Evolutionary conservation across 108 stramenopile species (phyloP).

Genomic region (Cylindrotheca closterium): DNA sequence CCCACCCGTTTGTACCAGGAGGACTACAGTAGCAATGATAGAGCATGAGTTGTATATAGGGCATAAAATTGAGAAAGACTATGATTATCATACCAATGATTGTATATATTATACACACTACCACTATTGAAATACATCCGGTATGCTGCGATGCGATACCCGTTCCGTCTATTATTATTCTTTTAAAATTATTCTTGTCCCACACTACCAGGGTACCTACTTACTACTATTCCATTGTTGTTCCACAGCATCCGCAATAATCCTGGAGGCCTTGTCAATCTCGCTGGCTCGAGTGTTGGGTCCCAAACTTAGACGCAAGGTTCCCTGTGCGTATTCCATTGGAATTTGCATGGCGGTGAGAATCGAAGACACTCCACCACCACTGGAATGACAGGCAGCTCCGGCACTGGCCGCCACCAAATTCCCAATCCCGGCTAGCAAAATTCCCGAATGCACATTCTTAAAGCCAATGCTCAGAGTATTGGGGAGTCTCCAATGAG

Average conservation of each 20-base stretch:
- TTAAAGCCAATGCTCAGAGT: conserved; percentile 88
- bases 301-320: conserved; percentile 91
- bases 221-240: conserved; percentile 31
- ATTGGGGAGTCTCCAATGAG: conserved; percentile 79
- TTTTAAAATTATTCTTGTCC: too few species aligned
- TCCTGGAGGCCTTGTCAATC: conserved; percentile 77
- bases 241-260: conserved; percentile 61
- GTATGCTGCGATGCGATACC: too few species aligned
- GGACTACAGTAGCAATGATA: too few species aligned
- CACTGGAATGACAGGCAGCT: conserved; percentile 85
- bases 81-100: too few species aligned
- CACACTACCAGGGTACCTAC: too few species aligned
- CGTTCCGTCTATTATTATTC: too few species aligned
- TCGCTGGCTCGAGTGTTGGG: conserved; percentile 77
- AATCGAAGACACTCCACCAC: conserved; percentile 69
- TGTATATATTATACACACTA: too few species aligned
- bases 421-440: conserved; percentile 63
- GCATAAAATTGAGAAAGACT: too few species aligned
- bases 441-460: conserved; percentile 49
- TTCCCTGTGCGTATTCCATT: conserved; percentile 77
- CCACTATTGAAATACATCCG: too few species aligned
- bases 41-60: too few species aligned
- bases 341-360: conserved; percentile 89
- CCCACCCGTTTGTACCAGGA: too few species aligned
- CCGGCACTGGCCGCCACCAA: conserved; percentile 89